Base-by-base conservation (phyloP, 352 stramenopile species). In the Lagenidium sp. region DNA sequence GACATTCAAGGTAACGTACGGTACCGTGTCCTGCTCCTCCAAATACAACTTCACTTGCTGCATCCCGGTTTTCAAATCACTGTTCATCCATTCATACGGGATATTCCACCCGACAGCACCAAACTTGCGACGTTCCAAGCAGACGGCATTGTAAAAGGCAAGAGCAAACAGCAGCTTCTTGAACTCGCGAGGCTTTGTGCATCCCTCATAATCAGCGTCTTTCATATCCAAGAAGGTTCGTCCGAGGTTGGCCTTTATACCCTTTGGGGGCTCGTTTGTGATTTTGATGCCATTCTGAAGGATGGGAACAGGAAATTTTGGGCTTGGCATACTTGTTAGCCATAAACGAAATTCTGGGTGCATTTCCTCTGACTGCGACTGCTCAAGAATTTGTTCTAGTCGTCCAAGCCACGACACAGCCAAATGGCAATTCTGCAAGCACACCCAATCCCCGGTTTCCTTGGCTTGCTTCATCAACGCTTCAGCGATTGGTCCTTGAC, bases 61-160 rank as follows among this genome's bases (percentile, higher is more conserved):
- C 79, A 96, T 95, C 15, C 81, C 89, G 21, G 90, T 96, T 56
- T 97, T 97, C 3, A 97, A 42, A 50, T 98, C 92, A 38, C 75
- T 95, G 43, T 98, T 97, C 86, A 97, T 98, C 89, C 91, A 98
- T 28, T 95, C 92, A 54, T 98, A 98, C 2, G 87, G 87, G 41
- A 97, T 97, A 45, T 97, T 97, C 92, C 91, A 98, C 4, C 92
- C 92, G 2, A 98, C 84, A 2, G 92, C 87, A 18, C 92, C 92
- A 47, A 97, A 98, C 41, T 97, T 97, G 10, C 90, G 75, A 2
- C 92, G 72, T 47, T 97, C 92, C 4, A 98, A 62, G 45, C 95
- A 97, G 24, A 97, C 73, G 7, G 86, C 91, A 46, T 98, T 96
- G 69, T 97, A 98, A 49, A 98, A 98, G 8, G 86, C 85, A 0